Percentiles rank a stretch among this genome's conserved stretches.
phyloP scores from a whole-genome alignment of 2,329 filamentous ascomycete genomes.

The Alternaria sp. region DNA sequence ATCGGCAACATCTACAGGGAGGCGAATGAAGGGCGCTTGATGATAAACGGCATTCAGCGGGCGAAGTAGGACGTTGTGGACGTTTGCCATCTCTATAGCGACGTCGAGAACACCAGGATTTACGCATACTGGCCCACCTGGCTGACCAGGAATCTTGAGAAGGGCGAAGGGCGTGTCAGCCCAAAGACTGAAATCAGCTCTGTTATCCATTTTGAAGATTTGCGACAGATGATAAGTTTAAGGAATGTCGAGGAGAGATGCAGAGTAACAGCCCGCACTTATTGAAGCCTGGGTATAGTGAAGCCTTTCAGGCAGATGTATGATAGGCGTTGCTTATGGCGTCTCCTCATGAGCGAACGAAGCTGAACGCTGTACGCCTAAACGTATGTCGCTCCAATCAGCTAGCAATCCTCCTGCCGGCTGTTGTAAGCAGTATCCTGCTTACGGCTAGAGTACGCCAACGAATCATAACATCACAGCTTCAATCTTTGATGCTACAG shows the following conservation, averaged over 20 bases:
- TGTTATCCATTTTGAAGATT: slow-evolving; percentile 3
- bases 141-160: slow-evolving; percentile 22
- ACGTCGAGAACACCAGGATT: slow-evolving; percentile 44
- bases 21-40: slow-evolving; percentile 39
- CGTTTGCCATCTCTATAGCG: slow-evolving; percentile 48
- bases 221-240: no score
- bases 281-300: not conserved
- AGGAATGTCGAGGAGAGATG: not conserved
- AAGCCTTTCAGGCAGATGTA: not conserved
- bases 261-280: not conserved
- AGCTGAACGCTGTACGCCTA: not conserved
- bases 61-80: slow-evolving; percentile 50
- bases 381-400: not conserved
- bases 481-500: not conserved
- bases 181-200: slow-evolving; percentile 6
- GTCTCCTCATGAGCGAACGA: not conserved
- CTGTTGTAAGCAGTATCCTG: slow-evolving; percentile 11
- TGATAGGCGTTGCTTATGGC: not conserved
- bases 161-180: slow-evolving; percentile 25
- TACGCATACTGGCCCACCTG: slow-evolving; percentile 21
- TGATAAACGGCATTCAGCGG: slow-evolving; percentile 50
- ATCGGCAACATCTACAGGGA: slow-evolving; percentile 31
- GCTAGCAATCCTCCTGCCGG: not conserved
- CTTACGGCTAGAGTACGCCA: not conserved
- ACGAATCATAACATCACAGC: not conserved